Percentiles rank a stretch among this genome's conserved stretches.
Evolutionary conservation across 192 early-diverging fungal species (phyloP).

Genomic region (Chytriomyces sp.): DNA sequence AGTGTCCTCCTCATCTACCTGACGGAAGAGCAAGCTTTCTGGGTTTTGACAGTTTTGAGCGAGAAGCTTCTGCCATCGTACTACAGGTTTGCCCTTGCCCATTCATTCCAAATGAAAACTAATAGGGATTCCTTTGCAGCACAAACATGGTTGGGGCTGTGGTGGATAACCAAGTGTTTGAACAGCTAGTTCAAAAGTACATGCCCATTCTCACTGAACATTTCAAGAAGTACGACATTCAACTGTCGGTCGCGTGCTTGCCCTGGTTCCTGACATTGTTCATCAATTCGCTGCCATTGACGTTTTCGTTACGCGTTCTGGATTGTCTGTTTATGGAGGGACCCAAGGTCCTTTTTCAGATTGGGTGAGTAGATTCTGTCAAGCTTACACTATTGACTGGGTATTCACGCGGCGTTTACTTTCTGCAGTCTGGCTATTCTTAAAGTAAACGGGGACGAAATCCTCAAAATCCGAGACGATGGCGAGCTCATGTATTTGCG

Average conservation of each 20-base stretch:
- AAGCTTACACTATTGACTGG: slow-evolving; percentile 9
- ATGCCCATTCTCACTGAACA: slow-evolving; percentile 90
- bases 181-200: slow-evolving; percentile 80
- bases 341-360: slow-evolving; percentile 92
- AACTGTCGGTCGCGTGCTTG: slow-evolving; percentile 94
- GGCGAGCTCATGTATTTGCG: slow-evolving; percentile 59
- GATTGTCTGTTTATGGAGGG: slow-evolving; percentile 99
- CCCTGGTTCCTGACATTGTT: slow-evolving; percentile 98
- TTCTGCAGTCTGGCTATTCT: slow-evolving; percentile 76
- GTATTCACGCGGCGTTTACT: slow-evolving; percentile 17
- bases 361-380: slow-evolving; percentile 60
- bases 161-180: slow-evolving; percentile 93
- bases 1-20: slow-evolving; percentile 91
- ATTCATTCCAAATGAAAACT: not conserved
- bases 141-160: slow-evolving; percentile 98
- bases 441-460: slow-evolving; percentile 82
- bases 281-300: slow-evolving; percentile 94
- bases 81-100: slow-evolving; percentile 63
- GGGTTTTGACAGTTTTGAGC: slow-evolving; percentile 88
- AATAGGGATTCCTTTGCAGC: slow-evolving; percentile 46
- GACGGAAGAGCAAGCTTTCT: slow-evolving; percentile 98
- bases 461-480: slow-evolving; percentile 63
- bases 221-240: slow-evolving; percentile 86
- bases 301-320: slow-evolving; percentile 84
- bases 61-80: slow-evolving; percentile 93